A percentile compares a stretch with the other conserved stretches of the same genome.
These are phyloP conservation scores for Austroboletus eburneus DNA, from an alignment of 768 basidiomycete genomes.

Conservation along the genomic window DNA sequence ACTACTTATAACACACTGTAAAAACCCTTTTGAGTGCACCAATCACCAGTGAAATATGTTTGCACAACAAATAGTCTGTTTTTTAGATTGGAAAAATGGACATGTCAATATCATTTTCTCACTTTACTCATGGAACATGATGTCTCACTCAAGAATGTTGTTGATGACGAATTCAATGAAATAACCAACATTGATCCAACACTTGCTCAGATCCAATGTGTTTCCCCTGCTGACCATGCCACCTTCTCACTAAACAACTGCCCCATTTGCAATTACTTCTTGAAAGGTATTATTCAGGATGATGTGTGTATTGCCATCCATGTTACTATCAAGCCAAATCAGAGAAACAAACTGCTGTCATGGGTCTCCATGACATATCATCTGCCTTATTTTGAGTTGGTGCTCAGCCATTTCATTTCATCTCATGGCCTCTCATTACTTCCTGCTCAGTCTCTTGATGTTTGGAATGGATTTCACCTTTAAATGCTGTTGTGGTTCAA, in stretches of 20 bases:
- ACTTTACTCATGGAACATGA: not conserved
- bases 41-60: too few species aligned
- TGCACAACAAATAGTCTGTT: conserved; percentile 21
- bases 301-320: not conserved
- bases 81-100: conserved; percentile 6
- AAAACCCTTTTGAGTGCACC: too few species aligned
- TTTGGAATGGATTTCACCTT: not conserved
- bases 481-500: not conserved
- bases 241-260: not conserved
- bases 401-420: not conserved
- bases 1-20: too few species aligned
- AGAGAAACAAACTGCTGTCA: not conserved
- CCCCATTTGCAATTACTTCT: not conserved
- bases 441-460: not conserved
- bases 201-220: not conserved
- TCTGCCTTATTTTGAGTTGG: not conserved
- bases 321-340: not conserved
- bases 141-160: not conserved
- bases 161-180: not conserved
- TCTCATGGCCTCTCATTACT: not conserved
- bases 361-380: not conserved
- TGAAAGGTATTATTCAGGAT: not conserved
- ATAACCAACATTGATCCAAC: not conserved
- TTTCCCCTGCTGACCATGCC: not conserved
- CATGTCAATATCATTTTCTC: conserved; percentile 4